Base-by-base conservation (phyloP, 495 filamentous ascomycete species). In the Tuber microsphaerosporum region DNA sequence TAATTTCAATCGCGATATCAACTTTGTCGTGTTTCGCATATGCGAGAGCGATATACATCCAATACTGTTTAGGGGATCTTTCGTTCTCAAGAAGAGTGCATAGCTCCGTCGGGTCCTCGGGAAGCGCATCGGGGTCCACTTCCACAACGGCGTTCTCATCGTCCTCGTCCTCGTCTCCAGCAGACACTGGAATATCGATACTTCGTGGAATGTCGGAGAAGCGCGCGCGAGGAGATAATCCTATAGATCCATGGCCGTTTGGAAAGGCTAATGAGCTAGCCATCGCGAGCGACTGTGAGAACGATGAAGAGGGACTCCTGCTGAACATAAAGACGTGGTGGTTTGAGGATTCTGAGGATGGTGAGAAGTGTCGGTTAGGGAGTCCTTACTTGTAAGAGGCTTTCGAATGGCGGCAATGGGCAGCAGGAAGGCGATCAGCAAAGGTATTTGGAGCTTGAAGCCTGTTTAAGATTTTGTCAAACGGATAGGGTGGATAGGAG, bases 41-140 rank as follows among this genome's bases (percentile, higher is more conserved):
- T n/a, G 94, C 96, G 46, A 97, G 88, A 44, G 95, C 92, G 77
- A 97, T 93, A 20, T 92, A 93, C 87, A 98, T 93, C 95, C 95
- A 99, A 81, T 93, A 94, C 44, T 90, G 91, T 77, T 93, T 91
- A 31, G 91, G 91, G 4, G 93, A 93, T 75, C 90, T 89, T 83
- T 98, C 95, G 76, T 94, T 95, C 83, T 98, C 95, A 73, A 99
- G 88, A 56, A 98, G 86, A 2, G 92, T 93, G 85, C 95, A 98
- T 16, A 99, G 88, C 84, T 99, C 95, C 48, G 93, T 97, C 2
- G 94, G 94, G 80, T 99, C 95, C 81, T 98, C 96, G 56, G 93
- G 89, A 51, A 97, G 91, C 68, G 91, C 91, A 82, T 94, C 90
- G 42, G 97, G 89, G 83, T 94, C 92, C 77, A 99, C 92, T 85